Percentiles rank a stretch among this genome's conserved stretches.
These are phyloP conservation scores for Aspergillus hiratsukae DNA, from an alignment of 2,329 filamentous ascomycete species.

Conservation along the genomic window DNA sequence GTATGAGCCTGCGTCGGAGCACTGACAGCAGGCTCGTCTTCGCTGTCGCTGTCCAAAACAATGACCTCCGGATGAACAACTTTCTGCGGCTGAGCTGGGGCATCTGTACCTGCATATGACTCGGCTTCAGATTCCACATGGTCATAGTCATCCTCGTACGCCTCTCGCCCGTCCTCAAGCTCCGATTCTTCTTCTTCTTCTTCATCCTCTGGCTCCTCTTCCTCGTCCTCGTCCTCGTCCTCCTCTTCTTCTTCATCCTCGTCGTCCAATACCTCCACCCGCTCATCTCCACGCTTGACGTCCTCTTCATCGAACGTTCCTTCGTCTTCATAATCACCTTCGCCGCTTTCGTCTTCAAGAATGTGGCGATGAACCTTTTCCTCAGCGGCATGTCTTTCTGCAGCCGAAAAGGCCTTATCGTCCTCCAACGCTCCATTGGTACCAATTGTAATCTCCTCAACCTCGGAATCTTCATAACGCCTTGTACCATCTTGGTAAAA, in stretches of 20 bases:
- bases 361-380: not conserved
- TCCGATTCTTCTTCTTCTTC: slow-evolving; percentile 1
- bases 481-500: not conserved
- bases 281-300: not conserved
- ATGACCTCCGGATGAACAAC: slow-evolving; percentile 33
- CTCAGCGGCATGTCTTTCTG: not conserved
- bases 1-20: not conserved
- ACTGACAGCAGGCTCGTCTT: slow-evolving; percentile 26
- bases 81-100: slow-evolving; percentile 3
- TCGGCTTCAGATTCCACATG: slow-evolving; percentile 16
- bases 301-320: not conserved
- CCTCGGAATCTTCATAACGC: not conserved
- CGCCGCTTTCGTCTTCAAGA: slow-evolving; percentile 4
- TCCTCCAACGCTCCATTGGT: slow-evolving; percentile 29
- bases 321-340: slow-evolving; percentile 5
- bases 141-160: slow-evolving; percentile 5
- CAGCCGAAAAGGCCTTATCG: slow-evolving; percentile 13
- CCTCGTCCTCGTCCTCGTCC: slow-evolving; percentile 3
- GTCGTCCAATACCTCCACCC: not conserved
- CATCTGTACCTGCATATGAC: slow-evolving; percentile 7
- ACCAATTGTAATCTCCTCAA: slow-evolving; percentile 16
- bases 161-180: not conserved
- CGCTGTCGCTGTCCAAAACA: slow-evolving; percentile 41
- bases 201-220: not conserved
- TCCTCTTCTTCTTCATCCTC: slow-evolving; percentile 2